Conservation (phyloP, 2,329 filamentous ascomycete genomes). For the Microdochium paspali region DNA sequence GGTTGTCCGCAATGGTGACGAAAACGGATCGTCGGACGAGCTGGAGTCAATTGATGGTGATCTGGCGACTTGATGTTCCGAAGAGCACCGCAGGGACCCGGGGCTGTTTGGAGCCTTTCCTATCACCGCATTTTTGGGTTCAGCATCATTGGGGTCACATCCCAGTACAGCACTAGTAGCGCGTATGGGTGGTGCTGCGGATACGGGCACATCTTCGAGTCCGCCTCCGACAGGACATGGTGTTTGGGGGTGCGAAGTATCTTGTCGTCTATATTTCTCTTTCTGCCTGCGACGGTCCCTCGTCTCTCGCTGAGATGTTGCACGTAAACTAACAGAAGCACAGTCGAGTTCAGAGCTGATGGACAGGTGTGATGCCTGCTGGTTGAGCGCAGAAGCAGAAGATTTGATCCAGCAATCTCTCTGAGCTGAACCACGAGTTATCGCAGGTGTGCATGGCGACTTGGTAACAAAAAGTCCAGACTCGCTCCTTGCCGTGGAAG, state of each 20-base stretch:
- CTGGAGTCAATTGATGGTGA: neutral
- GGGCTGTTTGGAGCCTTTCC: neutral
- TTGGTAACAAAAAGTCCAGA: neutral
- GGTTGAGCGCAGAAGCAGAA: neutral
- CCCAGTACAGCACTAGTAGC: neutral
- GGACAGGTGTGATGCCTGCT: neutral
- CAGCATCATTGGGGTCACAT: neutral
- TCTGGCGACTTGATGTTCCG: neutral
- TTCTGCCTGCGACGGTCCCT: neutral
- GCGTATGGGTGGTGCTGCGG: neutral
- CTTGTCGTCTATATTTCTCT: neutral
- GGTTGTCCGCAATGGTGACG: no score
- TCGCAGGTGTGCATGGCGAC: neutral
- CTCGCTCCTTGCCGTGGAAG: neutral
- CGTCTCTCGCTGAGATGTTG: neutral
- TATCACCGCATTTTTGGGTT: neutral
- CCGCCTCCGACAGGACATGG: neutral
- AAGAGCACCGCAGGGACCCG: neutral
- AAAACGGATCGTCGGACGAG: neutral
- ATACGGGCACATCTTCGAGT: neutral
- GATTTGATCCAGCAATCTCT: neutral
- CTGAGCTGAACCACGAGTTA: neutral
- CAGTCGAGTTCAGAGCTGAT: neutral
- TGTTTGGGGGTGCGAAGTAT: neutral
- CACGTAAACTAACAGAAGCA: neutral